phyloP scores from a whole-genome alignment of 2,329 filamentous ascomycete species.

The Fusarium newnesense region DNA sequence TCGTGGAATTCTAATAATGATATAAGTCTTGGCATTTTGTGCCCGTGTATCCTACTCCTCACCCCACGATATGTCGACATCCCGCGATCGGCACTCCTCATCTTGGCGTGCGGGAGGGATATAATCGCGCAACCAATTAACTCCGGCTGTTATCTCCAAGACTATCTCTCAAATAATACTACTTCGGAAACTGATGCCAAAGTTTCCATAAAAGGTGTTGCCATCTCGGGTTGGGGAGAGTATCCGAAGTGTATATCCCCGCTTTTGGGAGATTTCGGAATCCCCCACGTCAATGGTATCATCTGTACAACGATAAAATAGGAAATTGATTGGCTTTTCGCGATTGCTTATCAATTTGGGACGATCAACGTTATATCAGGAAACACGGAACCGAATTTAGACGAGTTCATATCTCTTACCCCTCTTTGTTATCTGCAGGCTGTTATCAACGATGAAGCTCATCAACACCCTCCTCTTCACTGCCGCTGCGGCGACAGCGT shows the following conservation, averaged over 20 bases:
- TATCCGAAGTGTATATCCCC: neutral
- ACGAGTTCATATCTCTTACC: neutral
- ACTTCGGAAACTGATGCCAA: accelerated
- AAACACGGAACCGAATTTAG: neutral
- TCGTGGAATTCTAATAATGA: accelerated
- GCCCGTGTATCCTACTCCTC: neutral
- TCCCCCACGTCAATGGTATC: neutral
- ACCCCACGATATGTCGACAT: neutral
- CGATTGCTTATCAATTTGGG: neutral
- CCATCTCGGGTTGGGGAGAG: neutral
- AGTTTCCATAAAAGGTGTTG: neutral
- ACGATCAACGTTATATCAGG: neutral
- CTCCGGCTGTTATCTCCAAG: neutral
- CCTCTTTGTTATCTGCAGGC: neutral
- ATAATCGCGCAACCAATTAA: neutral
- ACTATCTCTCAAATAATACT: neutral
- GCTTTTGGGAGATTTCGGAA: neutral
- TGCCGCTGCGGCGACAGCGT: neutral
- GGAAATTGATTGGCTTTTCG: neutral
- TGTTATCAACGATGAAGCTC: neutral
- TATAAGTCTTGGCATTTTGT: neutral
- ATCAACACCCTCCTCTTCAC: neutral
- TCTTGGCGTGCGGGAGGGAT: neutral
- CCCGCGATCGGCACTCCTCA: neutral
- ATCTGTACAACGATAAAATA: neutral